Evolutionary conservation across 176 grass and related monocot genomes (phyloP).

Genomic region (Paspalum notatum): DNA sequence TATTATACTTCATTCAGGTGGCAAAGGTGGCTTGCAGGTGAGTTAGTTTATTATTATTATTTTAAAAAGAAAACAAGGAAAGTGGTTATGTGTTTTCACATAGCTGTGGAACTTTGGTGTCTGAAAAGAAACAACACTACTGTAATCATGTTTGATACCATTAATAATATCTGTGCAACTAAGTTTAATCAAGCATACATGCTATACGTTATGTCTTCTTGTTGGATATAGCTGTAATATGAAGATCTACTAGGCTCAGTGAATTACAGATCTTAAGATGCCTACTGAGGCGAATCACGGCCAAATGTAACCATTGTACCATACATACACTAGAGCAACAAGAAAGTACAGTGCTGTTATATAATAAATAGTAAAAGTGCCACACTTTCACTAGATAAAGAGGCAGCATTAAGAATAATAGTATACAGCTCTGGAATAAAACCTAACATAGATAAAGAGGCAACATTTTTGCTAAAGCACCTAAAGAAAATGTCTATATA

Average conservation of each 20-base stretch:
- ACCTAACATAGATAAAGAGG: neutral
- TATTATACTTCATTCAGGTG: constrained; percentile 75
- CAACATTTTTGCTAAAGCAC: neutral
- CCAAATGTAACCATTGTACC: constrained; percentile 11
- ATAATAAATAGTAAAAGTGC: constrained; percentile 16
- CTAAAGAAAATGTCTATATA: constrained; percentile 5
- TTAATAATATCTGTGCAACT: constrained; percentile 9
- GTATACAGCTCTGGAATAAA: constrained; percentile 19
- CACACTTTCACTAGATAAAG: no score
- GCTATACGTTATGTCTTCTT: constrained; percentile 17
- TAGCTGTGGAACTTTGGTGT: neutral
- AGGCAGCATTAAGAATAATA: neutral
- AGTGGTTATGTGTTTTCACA: constrained; percentile 10
- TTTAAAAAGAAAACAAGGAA: neutral
- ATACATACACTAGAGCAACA: constrained; percentile 2
- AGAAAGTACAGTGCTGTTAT: neutral
- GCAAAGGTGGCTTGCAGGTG: constrained; percentile 76
- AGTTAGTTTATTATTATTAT: neutral
- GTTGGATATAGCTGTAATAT: neutral
- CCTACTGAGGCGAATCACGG: neutral
- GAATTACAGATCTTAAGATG: neutral
- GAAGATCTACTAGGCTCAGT: neutral
- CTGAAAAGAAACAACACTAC: neutral
- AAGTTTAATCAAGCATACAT: constrained; percentile 24
- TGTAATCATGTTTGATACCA: constrained; percentile 5